Percentiles rank a stretch among this genome's conserved stretches.
phyloP scores from a whole-genome alignment of 176 grass and related monocot genomes.

The Carex scoparia region DNA sequence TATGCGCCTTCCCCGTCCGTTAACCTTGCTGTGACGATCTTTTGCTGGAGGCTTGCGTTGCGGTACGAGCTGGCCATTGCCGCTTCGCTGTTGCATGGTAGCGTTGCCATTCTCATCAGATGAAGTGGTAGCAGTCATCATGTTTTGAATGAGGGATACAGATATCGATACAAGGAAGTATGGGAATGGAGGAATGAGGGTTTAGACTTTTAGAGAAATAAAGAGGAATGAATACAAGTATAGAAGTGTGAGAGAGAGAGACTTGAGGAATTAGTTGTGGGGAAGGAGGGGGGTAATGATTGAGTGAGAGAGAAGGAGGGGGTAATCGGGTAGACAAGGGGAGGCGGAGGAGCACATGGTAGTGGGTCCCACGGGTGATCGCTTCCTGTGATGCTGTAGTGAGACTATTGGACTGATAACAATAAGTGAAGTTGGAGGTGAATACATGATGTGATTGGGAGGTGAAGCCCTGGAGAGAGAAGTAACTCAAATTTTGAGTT shows the following conservation, averaged over 20 bases:
- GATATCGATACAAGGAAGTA: background rate
- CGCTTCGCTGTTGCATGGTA: slow-evolving; percentile 9
- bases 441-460: background rate
- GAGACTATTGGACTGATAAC: background rate
- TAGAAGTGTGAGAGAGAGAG: background rate
- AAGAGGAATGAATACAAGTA: background rate
- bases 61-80: background rate
- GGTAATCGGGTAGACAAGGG: slow-evolving; percentile 1
- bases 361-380: background rate
- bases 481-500: too few relatives aligned
- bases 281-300: background rate
- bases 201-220: background rate
- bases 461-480: background rate
- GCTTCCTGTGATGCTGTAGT: slow-evolving; percentile 4
- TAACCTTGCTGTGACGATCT: slow-evolving; percentile 95
- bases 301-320: slow-evolving; percentile 4
- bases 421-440: slow-evolving; percentile 2
- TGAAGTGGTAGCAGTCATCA: slow-evolving; percentile 15
- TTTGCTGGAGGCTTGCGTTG: slow-evolving; percentile 31
- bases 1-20: slow-evolving; percentile 81
- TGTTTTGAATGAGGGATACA: background rate
- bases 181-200: background rate
- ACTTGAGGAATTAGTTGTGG: background rate
- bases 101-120: slow-evolving; percentile 9
- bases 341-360: slow-evolving; percentile 24